Conservation (phyloP, 768 basidiomycete species). For the Ramaria rubella region DNA sequence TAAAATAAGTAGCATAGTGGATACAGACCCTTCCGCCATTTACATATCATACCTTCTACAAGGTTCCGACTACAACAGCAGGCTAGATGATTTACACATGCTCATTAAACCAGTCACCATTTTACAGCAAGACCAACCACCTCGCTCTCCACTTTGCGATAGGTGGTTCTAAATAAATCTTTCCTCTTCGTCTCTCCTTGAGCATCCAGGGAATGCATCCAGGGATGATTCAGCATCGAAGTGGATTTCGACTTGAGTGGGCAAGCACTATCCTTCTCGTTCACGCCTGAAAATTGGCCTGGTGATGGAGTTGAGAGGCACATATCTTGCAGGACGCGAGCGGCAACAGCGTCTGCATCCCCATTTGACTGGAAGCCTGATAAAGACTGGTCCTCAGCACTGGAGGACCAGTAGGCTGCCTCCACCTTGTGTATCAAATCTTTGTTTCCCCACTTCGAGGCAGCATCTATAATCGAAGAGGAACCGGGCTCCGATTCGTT, state of each 20-base stretch:
- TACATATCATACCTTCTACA: too few relatives aligned
- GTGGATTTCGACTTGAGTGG: constrained; percentile 9
- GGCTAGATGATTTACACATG: neutral
- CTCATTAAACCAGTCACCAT: constrained; percentile 38
- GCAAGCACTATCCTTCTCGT: constrained; percentile 22
- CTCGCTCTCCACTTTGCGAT: constrained; percentile 81
- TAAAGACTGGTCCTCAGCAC: neutral
- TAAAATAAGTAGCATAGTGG: too few relatives aligned
- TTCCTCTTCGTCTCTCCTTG: constrained; percentile 38
- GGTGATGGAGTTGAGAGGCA: constrained; percentile 22
- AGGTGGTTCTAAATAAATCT: constrained; percentile 65
- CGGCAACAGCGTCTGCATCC: constrained; percentile 33
- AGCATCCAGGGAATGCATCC: constrained; percentile 35
- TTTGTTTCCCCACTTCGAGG: constrained; percentile 72
- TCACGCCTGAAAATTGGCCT: neutral
- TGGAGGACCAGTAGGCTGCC: constrained; percentile 65
- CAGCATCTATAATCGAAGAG: constrained; percentile 27
- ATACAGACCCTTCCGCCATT: too few relatives aligned
- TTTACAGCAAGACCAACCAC: constrained; percentile 70
- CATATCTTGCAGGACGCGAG: constrained; percentile 36
- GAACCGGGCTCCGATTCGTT: constrained; percentile 17
- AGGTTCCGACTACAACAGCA: neutral
- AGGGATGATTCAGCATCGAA: constrained; percentile 13
- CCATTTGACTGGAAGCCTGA: constrained; percentile 8
- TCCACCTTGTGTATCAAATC: constrained; percentile 82